phyloP scores from a whole-genome alignment of 2,329 filamentous ascomycete species.

The Setomelanomma holmii region DNA sequence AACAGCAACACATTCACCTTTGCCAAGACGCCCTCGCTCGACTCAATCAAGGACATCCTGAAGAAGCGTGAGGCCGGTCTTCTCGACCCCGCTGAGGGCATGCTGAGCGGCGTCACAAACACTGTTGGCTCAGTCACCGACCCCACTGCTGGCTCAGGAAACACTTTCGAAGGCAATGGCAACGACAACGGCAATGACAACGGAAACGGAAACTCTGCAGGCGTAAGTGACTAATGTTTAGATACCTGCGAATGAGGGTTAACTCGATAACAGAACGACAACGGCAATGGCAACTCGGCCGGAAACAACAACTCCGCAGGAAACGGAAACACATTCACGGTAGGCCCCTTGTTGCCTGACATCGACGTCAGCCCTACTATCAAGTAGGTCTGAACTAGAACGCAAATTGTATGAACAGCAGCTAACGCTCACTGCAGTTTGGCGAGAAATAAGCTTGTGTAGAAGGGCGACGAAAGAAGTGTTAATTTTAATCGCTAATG shows the following conservation, averaged over 20 bases:
- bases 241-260: not conserved
- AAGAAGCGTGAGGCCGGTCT: not conserved
- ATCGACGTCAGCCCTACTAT: conserved; percentile 8
- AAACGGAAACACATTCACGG: conserved; percentile 18
- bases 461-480: not conserved
- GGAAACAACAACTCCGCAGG: conserved; percentile 9
- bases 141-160: conserved; percentile 9
- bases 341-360: conserved; percentile 3
- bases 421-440: not conserved
- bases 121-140: conserved; percentile 15
- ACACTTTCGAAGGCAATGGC: conserved; percentile 3
- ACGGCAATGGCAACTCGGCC: conserved; percentile 15
- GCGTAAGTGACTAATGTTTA: conserved; percentile 3
- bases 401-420: not conserved
- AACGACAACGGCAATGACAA: conserved; percentile 13
- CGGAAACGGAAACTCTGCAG: conserved; percentile 9
- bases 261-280: conserved; percentile 6
- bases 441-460: not conserved
- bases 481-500: not conserved
- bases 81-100: not conserved
- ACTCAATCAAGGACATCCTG: not conserved
- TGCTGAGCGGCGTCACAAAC: conserved; percentile 3
- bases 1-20: conserved; percentile 7
- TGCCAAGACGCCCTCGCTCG: not conserved
- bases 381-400: conserved; percentile 11